Base-by-base conservation (phyloP, 2,329 filamentous ascomycete genomes). In the Colletotrichum australisinense region DNA sequence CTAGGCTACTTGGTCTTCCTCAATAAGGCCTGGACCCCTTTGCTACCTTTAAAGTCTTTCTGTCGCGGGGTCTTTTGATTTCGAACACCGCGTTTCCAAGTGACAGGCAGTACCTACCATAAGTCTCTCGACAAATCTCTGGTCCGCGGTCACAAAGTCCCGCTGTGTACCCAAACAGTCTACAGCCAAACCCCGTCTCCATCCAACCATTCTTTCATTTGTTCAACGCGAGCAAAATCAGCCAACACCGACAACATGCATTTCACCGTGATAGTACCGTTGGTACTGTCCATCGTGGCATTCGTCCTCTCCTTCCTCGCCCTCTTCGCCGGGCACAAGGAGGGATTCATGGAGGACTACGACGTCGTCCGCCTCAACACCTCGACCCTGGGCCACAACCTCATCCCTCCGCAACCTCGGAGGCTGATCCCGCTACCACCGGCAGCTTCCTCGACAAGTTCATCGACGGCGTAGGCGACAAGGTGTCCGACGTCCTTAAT, bases 341-440 rank as follows among this genome's bases (percentile, higher is more conserved):
- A 82, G 69, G 84, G 84, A 1, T 84, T 85, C 67, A 82, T 86
- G 81, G 84, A 86, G 70, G 83, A 85, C 52, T 85, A 84, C 75
- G 83, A 81, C 65, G 76, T 86, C 57, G 77, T 83, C 52, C 79
- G 84, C 73, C 74, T 85, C 28, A 84, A 85, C 70, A 83, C 80
- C 49, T 83, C 83, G 8, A 81, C 79, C 76, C 75, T 85, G 24
- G 83, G 83, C 12, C 80, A 83, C 64, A 78, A 83, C 63, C 56
- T 84, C 38, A 58, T 79, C 46, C 64, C 35, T 42, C 64, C 35
- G 30, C 69, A n/a, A 66, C 75, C 60, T 28, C 73, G 16, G 32
- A 52, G 32, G 56, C 72, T 35, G 46, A 63, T 63, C 42, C 71
- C 11, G 59, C 69, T 16, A 55, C 82, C 28, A 71, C 77, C 7